Evolutionary conservation across 2,329 filamentous ascomycete species (phyloP), one percentile per base, ranked within the genome.

Genomic region (Reticulascus tulasneorum): DNA sequence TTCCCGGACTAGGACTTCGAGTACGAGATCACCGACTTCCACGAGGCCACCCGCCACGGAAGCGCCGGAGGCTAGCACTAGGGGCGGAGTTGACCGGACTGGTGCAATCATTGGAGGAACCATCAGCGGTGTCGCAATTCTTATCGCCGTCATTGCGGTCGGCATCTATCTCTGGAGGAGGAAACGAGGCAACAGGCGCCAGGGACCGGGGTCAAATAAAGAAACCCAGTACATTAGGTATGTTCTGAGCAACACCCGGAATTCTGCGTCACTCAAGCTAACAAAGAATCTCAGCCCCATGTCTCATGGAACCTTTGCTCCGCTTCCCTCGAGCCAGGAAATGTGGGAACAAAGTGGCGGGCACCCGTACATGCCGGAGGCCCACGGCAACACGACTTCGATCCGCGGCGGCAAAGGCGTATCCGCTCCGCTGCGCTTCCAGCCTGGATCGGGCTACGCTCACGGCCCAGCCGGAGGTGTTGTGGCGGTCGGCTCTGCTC

Each of bases 51-150:
- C 44, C 7, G 23, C 42, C 25, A 26, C 54, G 10, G 44, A 49
- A 13, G 52, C 61, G 4, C 56, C 58, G 3, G 49, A 52, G 24
- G 47, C 48, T 7, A 42, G 51, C n/a, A 25, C 33, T 17, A 28
- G 30, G 13, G 48, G 48, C 27, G 42, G 52, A 23, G 35, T 39
- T 13, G 49, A 60, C 25, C 58, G 57, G n/a, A 66, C 64, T 0
- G 71, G 69, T 2, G 69, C 69, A 24, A 75, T 79, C 22, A 64
- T 78, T 4, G 75, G 75, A 18, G 75, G 71, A 10, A 66, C 64
- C 12, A 62, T 79, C 25, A 67, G 70, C n/a, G 72, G 70, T 12
- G 57, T 74, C 1, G 72, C 68, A 6, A 62, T 62, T 4, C 42
- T 76, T 2, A 54, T 65, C 8, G 59, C 64, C 7, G 42, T 76